These are phyloP conservation scores for Ottelia alismoides DNA, from an alignment of 106 monocot genomes.

Conservation along the genomic window DNA sequence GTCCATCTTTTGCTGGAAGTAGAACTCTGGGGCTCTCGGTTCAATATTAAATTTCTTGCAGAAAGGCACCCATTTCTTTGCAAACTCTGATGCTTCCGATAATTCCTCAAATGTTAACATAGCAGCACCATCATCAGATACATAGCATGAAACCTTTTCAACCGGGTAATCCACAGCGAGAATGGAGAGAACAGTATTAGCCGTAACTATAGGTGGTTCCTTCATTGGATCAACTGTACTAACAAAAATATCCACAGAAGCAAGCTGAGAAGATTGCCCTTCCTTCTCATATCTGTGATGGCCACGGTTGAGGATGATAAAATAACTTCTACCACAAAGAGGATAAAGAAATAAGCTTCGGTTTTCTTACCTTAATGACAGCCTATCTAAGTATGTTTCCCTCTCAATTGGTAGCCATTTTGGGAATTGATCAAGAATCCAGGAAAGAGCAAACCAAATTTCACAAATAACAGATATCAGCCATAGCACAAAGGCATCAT, in stretches of 20 bases:
- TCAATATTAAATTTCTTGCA: conserved; percentile 21
- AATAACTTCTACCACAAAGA: no score
- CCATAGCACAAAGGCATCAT: conserved; percentile 58
- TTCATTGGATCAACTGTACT: conserved; percentile 87
- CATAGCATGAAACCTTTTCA: conserved; percentile 74
- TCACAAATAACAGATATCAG: conserved; percentile 79
- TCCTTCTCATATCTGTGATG: conserved; percentile 85
- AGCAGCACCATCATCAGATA: conserved; percentile 29
- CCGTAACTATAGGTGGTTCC: conserved; percentile 73
- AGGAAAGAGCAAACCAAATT: conserved; percentile 77
- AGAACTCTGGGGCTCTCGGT: conserved; percentile 23
- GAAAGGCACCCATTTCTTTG: conserved; percentile 28
- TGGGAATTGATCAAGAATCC: conserved; percentile 92
- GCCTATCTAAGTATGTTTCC: conserved; percentile 67
- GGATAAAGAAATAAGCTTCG: no score
- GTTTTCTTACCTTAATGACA: conserved; percentile 46
- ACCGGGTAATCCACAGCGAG: conserved; percentile 71
- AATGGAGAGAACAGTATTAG: conserved; percentile 77
- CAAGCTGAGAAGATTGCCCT: conserved; percentile 48
- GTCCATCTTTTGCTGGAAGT: conserved; percentile 30
- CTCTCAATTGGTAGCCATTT: conserved; percentile 83
- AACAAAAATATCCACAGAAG: conserved; percentile 60
- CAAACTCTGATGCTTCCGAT: conserved; percentile 28
- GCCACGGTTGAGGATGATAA: no score
- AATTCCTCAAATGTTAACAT: conserved; percentile 27